Percentiles rank a stretch among this genome's conserved stretches.
These are phyloP conservation scores for Suillus paluster DNA, from an alignment of 768 basidiomycete genomes.

Conservation along the genomic window DNA sequence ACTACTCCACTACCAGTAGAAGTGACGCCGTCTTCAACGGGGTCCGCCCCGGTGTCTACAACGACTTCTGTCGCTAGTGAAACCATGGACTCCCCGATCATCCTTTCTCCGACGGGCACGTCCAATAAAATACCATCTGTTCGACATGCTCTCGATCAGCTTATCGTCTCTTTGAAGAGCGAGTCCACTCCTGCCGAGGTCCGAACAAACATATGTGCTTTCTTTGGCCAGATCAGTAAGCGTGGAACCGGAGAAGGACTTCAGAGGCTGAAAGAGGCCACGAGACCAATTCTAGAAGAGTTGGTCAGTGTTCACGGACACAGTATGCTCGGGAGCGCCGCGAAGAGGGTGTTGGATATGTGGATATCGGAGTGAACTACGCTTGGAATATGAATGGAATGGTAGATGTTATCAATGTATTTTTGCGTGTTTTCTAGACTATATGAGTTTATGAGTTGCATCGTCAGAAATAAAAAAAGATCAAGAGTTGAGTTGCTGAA, in stretches of 20 bases:
- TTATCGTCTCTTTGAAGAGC: conserved; percentile 65
- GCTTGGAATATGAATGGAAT: background rate
- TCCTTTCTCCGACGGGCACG: conserved; percentile 43
- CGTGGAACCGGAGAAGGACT: conserved; percentile 54
- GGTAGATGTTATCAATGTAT: background rate
- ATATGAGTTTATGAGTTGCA: background rate
- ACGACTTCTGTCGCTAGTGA: conserved; percentile 49
- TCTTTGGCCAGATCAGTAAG: conserved; percentile 67
- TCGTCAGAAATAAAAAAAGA: background rate
- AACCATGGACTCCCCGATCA: conserved; percentile 48
- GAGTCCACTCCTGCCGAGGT: conserved; percentile 66
- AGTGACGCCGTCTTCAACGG: conserved; percentile 32
- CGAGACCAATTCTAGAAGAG: conserved; percentile 55
- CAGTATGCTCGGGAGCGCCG: conserved; percentile 41
- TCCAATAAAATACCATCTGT: conserved; percentile 48
- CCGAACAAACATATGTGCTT: conserved; percentile 73
- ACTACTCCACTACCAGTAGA: conserved; percentile 53
- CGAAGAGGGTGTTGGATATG: conserved; percentile 46
- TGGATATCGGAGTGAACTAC: conserved; percentile 33
- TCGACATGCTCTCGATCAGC: conserved; percentile 67
- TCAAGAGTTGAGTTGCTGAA: too few relatives aligned
- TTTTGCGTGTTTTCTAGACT: conserved; percentile 1
- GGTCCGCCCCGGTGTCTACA: conserved; percentile 39
- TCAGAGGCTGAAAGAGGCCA: conserved; percentile 52
- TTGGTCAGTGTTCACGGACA: conserved; percentile 42